Conservation (phyloP, 345 rosid species). For the Populus euphratica region DNA sequence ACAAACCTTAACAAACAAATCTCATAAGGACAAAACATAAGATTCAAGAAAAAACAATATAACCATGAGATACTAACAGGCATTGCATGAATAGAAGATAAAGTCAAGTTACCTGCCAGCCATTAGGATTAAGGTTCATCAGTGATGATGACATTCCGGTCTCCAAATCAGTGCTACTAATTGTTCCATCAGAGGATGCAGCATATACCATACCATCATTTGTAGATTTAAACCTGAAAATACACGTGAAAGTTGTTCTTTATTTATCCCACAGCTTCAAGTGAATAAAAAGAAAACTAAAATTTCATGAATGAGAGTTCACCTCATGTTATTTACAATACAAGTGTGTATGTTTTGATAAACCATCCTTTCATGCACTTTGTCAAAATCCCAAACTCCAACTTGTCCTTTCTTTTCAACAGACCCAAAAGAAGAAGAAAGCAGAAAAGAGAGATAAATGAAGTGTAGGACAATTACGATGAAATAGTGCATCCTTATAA, state of each 20-base stretch:
- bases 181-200: conserved; percentile 92
- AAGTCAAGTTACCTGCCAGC: conserved; percentile 72
- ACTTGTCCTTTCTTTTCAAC: conserved; percentile 87
- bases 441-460: background rate
- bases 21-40: background rate
- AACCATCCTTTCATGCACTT: conserved; percentile 83
- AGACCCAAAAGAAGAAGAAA: conserved; percentile 4
- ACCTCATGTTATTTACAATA: conserved; percentile 89
- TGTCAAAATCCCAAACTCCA: conserved; percentile 89
- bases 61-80: background rate
- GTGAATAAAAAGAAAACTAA: background rate
- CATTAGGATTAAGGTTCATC: conserved; percentile 82
- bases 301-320: background rate
- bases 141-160: conserved; percentile 77
- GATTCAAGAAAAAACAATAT: background rate
- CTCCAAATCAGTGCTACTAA: conserved; percentile 87
- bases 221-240: conserved; percentile 67
- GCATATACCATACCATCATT: conserved; percentile 75
- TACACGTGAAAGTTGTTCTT: background rate
- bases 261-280: background rate
- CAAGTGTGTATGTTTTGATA: conserved; percentile 78
- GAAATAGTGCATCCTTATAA: background rate
- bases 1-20: background rate
- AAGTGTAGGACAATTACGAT: background rate
- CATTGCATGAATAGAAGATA: background rate